Percentiles rank a stretch among this genome's conserved stretches.
These are phyloP conservation scores for Penicillium mononematosum DNA, from an alignment of 495 filamentous ascomycete species.

Conservation along the genomic window DNA sequence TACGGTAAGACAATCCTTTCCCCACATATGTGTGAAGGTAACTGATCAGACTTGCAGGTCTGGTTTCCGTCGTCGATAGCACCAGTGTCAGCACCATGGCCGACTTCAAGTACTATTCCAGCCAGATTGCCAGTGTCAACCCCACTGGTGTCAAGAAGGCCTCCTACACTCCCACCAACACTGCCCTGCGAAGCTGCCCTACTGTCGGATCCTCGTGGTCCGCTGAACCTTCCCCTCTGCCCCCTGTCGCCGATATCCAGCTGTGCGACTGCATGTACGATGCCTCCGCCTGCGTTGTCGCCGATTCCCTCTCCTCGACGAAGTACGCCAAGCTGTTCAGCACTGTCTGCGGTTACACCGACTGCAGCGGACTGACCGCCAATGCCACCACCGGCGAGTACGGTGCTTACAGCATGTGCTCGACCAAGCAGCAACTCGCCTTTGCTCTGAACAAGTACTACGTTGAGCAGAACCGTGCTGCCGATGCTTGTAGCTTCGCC, in stretches of 20 bases:
- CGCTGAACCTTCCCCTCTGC: slow-evolving; percentile 63
- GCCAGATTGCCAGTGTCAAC: slow-evolving; percentile 63
- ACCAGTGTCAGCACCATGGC: slow-evolving; percentile 57
- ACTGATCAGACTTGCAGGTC: slow-evolving; percentile 38
- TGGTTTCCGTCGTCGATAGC: slow-evolving; percentile 67
- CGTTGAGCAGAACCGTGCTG: slow-evolving; percentile 51
- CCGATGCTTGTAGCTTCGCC: slow-evolving; percentile 72
- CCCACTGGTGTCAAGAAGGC: slow-evolving; percentile 63
- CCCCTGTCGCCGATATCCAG: slow-evolving; percentile 70
- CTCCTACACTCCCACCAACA: slow-evolving; percentile 77
- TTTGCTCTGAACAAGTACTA: slow-evolving; percentile 85
- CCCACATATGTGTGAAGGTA: background rate
- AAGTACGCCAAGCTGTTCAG: slow-evolving; percentile 67
- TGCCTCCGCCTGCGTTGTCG: slow-evolving; percentile 67
- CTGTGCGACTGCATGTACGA: slow-evolving; percentile 83
- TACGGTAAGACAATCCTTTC: slow-evolving; percentile 58
- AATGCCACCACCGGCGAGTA: slow-evolving; percentile 74
- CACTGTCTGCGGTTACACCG: slow-evolving; percentile 64
- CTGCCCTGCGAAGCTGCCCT: slow-evolving; percentile 70
- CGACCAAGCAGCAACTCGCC: slow-evolving; percentile 69
- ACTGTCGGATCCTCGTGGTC: slow-evolving; percentile 61
- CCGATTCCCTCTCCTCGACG: slow-evolving; percentile 43
- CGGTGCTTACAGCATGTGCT: slow-evolving; percentile 91
- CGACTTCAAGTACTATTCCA: slow-evolving; percentile 75
- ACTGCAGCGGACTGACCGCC: slow-evolving; percentile 68